Evolutionary conservation across 2,329 filamentous ascomycete genomes (phyloP), one percentile per base, ranked within the genome.

Genomic region (Aspergillus bombycis): DNA sequence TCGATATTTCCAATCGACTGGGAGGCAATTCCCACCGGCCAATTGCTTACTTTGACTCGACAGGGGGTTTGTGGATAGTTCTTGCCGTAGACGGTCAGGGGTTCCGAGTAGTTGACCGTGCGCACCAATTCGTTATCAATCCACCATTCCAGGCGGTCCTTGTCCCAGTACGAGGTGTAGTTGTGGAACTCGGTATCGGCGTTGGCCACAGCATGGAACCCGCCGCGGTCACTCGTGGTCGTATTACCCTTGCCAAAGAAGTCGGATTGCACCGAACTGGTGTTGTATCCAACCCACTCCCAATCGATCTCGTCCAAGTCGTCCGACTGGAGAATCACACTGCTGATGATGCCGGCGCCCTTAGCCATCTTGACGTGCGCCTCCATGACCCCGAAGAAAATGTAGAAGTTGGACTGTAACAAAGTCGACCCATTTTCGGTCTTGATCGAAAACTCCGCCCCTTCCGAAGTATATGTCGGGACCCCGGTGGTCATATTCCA

Each of bases 131-230:
- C 45, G 14, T 23, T 28, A 21, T 59, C 57, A 34, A 59, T 59
- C 57, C 57, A 59, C 57, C 57, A 59, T 50, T 59, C 57, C 45
- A 59, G 28, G n/a, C 45, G 43, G n/a, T 59, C 57, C 12, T 52
- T 34, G 14, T 32, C 28, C 57, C 57, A 59, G 32, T 59, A 59
- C 3, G 57, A 23, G 4, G 57, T 59, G 45, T 59, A 59, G 45
- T 59, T 59, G 16, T 59, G 57, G 5, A 59, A 59, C 11, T 59
- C 57, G 14, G 57, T 59, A 30, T 59, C 57, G 3, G 57, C 57
- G 45, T 59, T 52, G 2, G 19, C 10, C 8, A 59, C 57, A 7
- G 38, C 38, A 41, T 41, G 38, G 19, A 9, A 41, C 19, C 38
- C 38, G 4, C 38, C 38, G 19, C 38, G 38, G 38, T 41, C 16